Conservation (phyloP, 2,329 filamentous ascomycete species). For the Fusarium cicatricum region DNA sequence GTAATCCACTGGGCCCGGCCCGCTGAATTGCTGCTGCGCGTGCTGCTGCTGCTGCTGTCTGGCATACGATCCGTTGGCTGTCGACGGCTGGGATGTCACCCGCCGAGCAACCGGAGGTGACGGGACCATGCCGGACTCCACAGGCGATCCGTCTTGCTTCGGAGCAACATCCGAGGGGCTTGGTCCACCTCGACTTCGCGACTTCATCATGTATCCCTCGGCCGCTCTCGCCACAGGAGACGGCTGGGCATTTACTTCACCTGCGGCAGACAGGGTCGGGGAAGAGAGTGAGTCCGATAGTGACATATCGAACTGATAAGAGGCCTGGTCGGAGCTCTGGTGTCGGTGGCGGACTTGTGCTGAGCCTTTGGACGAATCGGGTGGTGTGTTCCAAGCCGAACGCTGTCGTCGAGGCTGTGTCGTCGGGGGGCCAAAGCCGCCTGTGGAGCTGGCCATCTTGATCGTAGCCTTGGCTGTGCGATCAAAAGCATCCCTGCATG, state of each 20-base stretch:
- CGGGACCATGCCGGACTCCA: constrained; percentile 55
- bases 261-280: constrained; percentile 49
- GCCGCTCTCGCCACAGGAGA: constrained; percentile 49
- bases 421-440: constrained; percentile 70
- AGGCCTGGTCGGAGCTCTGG: constrained; percentile 44
- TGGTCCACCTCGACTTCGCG: constrained; percentile 41
- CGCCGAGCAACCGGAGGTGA: constrained; percentile 54
- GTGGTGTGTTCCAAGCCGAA: constrained; percentile 43
- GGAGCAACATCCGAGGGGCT: constrained; percentile 43
- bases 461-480: constrained; percentile 95
- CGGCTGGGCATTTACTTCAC: constrained; percentile 48
- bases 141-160: constrained; percentile 44
- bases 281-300: constrained; percentile 54
- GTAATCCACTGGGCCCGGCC: constrained; percentile 50
- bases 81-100: constrained; percentile 46
- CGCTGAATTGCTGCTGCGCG: constrained; percentile 44
- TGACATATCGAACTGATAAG: constrained; percentile 49
- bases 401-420: constrained; percentile 42
- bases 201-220: constrained; percentile 45
- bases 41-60: constrained; percentile 42
- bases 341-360: constrained; percentile 38
- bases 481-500: constrained; percentile 93
- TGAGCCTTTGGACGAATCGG: constrained; percentile 39
- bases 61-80: constrained; percentile 44
- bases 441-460: constrained; percentile 90